These are phyloP conservation scores for Terana coerulea DNA, from an alignment of 768 basidiomycete genomes.

Conservation along the genomic window DNA sequence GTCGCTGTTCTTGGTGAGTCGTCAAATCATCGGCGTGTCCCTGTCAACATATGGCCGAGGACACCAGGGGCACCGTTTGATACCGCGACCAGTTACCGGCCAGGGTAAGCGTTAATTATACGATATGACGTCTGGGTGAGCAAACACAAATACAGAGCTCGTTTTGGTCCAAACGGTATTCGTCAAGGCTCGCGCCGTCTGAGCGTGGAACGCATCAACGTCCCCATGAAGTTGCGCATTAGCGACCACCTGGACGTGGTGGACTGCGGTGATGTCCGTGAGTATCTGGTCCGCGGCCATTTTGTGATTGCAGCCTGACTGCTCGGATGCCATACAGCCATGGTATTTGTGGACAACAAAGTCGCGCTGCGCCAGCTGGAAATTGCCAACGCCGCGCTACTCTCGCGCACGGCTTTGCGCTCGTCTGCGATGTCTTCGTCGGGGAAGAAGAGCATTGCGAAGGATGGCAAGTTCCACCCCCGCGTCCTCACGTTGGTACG, in stretches of 20 bases:
- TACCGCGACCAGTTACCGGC: slow-evolving; percentile 29
- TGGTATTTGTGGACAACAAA: slow-evolving; percentile 26
- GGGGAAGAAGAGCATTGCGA: slow-evolving; percentile 21
- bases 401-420: slow-evolving; percentile 15
- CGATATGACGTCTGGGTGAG: not conserved
- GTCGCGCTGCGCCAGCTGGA: slow-evolving; percentile 32
- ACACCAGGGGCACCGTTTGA: slow-evolving; percentile 28
- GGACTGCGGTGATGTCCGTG: slow-evolving; percentile 31
- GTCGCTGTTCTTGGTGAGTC: slow-evolving; percentile 26
- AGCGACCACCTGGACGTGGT: slow-evolving; percentile 26
- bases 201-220: slow-evolving; percentile 27
- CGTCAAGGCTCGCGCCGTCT: slow-evolving; percentile 30
- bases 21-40: no score
- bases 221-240: slow-evolving; percentile 24
- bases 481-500: slow-evolving; percentile 29
- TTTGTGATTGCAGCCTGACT: not conserved
- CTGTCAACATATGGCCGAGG: no score
- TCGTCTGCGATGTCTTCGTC: slow-evolving; percentile 5
- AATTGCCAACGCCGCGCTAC: slow-evolving; percentile 24
- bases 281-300: slow-evolving; percentile 1
- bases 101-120: slow-evolving; percentile 21
- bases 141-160: slow-evolving; percentile 15
- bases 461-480: slow-evolving; percentile 32
- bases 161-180: slow-evolving; percentile 32
- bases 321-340: slow-evolving; percentile 10